Evolutionary conservation across 2,329 filamentous ascomycete species (phyloP).

Genomic region (Periconia sp.): DNA sequence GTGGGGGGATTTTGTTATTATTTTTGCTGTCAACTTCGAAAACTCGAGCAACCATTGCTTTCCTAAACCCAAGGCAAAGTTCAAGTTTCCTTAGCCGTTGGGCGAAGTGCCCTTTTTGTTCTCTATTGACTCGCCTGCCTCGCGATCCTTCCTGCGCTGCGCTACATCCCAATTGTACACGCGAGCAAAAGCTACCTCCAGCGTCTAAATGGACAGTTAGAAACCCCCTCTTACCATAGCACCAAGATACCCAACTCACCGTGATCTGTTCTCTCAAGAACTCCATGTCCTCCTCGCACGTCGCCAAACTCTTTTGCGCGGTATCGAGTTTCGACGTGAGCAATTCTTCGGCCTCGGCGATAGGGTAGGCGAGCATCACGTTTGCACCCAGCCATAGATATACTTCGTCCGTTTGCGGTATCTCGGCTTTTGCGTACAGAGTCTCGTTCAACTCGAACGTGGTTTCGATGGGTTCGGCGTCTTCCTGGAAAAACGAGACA

Average conservation of each 20-base stretch:
- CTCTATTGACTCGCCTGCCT: slow-evolving; percentile 51
- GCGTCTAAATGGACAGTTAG: slow-evolving; percentile 62
- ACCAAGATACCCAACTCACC: slow-evolving; percentile 48
- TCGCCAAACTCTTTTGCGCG: slow-evolving; percentile 76
- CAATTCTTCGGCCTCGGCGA: slow-evolving; percentile 81
- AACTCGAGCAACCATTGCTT: neutral
- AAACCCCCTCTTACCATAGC: neutral
- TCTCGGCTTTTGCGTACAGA: slow-evolving; percentile 82
- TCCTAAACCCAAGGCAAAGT: neutral
- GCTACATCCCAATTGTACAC: slow-evolving; percentile 99
- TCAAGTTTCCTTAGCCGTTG: slow-evolving; percentile 16
- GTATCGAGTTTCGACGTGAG: slow-evolving; percentile 75
- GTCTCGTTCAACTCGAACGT: slow-evolving; percentile 98
- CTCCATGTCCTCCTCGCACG: slow-evolving; percentile 94
- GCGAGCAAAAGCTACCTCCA: slow-evolving; percentile 92
- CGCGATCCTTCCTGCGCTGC: slow-evolving; percentile 90
- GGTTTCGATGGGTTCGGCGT: slow-evolving; percentile 75
- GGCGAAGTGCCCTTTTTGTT: slow-evolving; percentile 35
- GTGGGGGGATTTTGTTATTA: too few species aligned
- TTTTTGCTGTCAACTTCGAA: neutral
- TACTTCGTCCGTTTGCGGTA: slow-evolving; percentile 84
- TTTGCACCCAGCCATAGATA: slow-evolving; percentile 99
- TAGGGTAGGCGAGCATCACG: slow-evolving; percentile 94
- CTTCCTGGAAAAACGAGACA: slow-evolving; percentile 30
- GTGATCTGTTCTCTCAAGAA: slow-evolving; percentile 97